Conservation (phyloP, 2,329 filamentous ascomycete species). For the Tolypocladium nubicola region DNA sequence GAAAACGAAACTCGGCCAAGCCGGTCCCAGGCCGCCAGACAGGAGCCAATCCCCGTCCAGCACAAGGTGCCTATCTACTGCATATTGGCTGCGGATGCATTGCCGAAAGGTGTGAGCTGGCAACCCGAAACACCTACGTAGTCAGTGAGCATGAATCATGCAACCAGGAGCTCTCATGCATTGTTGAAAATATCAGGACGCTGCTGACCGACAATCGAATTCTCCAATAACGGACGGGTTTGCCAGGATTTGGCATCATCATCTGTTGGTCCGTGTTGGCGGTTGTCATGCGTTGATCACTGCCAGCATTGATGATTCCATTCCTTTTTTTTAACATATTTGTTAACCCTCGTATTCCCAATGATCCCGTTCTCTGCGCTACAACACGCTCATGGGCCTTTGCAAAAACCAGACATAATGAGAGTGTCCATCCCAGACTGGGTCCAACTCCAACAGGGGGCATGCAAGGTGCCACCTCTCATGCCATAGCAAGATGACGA, state of each 20-base stretch:
- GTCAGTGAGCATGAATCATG: background rate
- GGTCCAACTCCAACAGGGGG: background rate
- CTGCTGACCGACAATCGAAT: background rate
- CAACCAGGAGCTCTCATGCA: background rate
- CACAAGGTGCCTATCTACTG: background rate
- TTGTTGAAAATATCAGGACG: background rate
- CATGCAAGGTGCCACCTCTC: background rate
- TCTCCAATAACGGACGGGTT: background rate
- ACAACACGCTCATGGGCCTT: background rate
- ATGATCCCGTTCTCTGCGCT: background rate
- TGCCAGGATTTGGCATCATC: background rate
- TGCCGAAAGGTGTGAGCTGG: background rate
- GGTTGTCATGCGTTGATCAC: background rate
- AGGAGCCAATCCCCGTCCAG: background rate
- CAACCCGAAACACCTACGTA: slow-evolving; percentile 1
- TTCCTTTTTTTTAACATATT: background rate
- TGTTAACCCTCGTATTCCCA: background rate
- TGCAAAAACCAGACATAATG: background rate
- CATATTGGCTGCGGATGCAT: background rate
- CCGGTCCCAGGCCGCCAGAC: background rate
- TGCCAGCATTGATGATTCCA: background rate
- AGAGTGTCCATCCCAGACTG: background rate
- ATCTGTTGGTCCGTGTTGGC: background rate
- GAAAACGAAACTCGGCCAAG: background rate
- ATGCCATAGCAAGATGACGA: background rate